A percentile compares a stretch with the other conserved stretches of the same genome.
phyloP scores from a whole-genome alignment of 2,329 filamentous ascomycete genomes.

The Fusarium nelsonii region DNA sequence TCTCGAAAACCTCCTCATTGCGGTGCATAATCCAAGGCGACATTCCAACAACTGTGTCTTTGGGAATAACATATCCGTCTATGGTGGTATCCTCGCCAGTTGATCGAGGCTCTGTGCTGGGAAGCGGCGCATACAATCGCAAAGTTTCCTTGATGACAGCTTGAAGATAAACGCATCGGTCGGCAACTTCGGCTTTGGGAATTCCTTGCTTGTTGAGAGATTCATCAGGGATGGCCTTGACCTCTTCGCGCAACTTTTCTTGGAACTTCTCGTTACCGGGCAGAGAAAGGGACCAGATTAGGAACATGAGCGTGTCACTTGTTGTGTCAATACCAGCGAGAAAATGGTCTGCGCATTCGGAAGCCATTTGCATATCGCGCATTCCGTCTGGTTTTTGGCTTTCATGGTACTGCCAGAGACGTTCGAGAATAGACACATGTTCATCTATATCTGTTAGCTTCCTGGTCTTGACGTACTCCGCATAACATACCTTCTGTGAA shows the following conservation, averaged over 20 bases:
- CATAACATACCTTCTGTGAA: not conserved
- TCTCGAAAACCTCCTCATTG: slow-evolving; percentile 42
- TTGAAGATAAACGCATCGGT: slow-evolving; percentile 59
- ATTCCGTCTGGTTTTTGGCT: slow-evolving; percentile 48
- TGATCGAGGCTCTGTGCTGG: slow-evolving; percentile 63
- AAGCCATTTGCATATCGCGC: slow-evolving; percentile 62
- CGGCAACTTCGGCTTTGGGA: slow-evolving; percentile 53
- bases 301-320: slow-evolving; percentile 64
- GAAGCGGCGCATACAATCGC: slow-evolving; percentile 63
- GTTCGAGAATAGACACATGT: slow-evolving; percentile 53
- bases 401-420: slow-evolving; percentile 53
- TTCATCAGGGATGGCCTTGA: slow-evolving; percentile 47
- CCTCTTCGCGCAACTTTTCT: slow-evolving; percentile 58
- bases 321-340: slow-evolving; percentile 67
- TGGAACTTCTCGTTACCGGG: slow-evolving; percentile 59
- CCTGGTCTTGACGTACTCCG: no score
- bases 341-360: slow-evolving; percentile 66
- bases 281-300: slow-evolving; percentile 62
- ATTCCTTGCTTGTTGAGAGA: slow-evolving; percentile 41
- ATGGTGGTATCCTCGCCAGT: slow-evolving; percentile 27
- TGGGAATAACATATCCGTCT: slow-evolving; percentile 45
- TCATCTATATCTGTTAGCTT: not conserved
- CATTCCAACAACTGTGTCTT: slow-evolving; percentile 46
- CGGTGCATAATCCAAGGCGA: slow-evolving; percentile 47
- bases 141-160: slow-evolving; percentile 65